phyloP scores from a whole-genome alignment of 163 green algal genomes.

The Prototheca cutis region DNA sequence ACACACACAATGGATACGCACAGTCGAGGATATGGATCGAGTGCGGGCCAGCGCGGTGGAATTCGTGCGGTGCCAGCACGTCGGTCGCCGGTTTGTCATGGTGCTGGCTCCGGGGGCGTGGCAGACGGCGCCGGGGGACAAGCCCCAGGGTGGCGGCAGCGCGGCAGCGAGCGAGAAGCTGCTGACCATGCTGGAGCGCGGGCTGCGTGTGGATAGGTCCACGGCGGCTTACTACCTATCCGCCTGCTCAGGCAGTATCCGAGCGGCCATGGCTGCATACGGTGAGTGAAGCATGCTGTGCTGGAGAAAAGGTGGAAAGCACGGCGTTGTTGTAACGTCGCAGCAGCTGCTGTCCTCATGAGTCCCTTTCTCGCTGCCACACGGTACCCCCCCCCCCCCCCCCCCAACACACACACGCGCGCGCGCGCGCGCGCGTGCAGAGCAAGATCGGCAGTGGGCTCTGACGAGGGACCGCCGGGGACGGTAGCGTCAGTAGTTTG shows the following conservation, averaged over 20 bases:
- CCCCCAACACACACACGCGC: no score
- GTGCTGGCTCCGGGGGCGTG: background rate
- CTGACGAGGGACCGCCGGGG: no score
- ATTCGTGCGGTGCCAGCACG: constrained; percentile 8
- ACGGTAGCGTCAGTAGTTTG: no score
- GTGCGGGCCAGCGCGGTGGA: background rate
- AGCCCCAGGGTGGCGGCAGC: no score
- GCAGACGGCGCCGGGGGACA: background rate
- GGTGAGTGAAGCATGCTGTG: background rate
- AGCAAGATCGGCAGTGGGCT: no score
- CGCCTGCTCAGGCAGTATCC: background rate
- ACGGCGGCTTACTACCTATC: constrained; percentile 13
- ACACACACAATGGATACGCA: background rate
- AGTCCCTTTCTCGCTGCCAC: no score
- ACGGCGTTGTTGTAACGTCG: no score
- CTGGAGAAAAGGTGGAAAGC: background rate
- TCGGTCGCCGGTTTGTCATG: constrained; percentile 1
- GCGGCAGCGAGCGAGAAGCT: constrained; percentile 1
- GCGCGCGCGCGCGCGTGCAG: no score
- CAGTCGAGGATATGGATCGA: background rate
- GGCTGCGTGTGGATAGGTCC: background rate
- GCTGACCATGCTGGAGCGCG: constrained; percentile 5
- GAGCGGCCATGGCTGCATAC: background rate
- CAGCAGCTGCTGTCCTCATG: no score
- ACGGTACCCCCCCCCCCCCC: no score